Base-by-base conservation (phyloP, 306 rosid genomes). In the Lathyrus sativus region DNA sequence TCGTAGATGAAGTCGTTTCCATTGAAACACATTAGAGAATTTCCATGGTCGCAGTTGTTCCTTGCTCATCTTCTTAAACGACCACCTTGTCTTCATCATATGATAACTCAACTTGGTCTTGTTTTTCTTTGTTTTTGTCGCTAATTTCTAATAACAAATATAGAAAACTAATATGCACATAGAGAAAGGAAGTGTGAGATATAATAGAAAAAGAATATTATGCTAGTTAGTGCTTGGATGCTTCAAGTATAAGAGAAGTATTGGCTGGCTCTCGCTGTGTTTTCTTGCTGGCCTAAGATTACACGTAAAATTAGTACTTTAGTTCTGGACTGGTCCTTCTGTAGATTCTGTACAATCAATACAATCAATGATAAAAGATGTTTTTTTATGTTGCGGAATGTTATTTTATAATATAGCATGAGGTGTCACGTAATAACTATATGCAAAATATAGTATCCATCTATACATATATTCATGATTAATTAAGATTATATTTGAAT, bases 31-130 rank as follows among this genome's bases (percentile, higher is more conserved):
- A 9, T 17, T 19, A 4, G 90, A 74, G 37, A 82, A 64, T 61
- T 76, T 84, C 86, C 85, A 45, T 2, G 87, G 86, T 77, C 81
- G 68, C 42, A 76, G 22, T 1, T 18, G 22, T 73, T 80, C 95
- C 78, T 81, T 88, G 71, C 82, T 77, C 72, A 79, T 75, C 82
- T 75, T 86, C 88, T 81, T 86, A 74, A 85, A 68, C 73, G 87
- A 89, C 83, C 80, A 78, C 6, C 65, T 46, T 8, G 28, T 3
- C 63, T 72, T 82, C 80, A 71, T 76, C 63, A 24, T 63, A 26
- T 26, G 46, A 61, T 18, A 51, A 51, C 13, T 51, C 57, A 51
- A 53, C n/a, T 53, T 53, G 33, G 31, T 22, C n/a, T 18, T 9
- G 10, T 50, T 50, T 9, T 17, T 50, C 56, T 50, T 6, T 18